A percentile compares a stretch with the other conserved stretches of the same genome.
These are phyloP conservation scores for Colletotrichum falcatum DNA, from an alignment of 2,329 filamentous ascomycete species.

Conservation along the genomic window DNA sequence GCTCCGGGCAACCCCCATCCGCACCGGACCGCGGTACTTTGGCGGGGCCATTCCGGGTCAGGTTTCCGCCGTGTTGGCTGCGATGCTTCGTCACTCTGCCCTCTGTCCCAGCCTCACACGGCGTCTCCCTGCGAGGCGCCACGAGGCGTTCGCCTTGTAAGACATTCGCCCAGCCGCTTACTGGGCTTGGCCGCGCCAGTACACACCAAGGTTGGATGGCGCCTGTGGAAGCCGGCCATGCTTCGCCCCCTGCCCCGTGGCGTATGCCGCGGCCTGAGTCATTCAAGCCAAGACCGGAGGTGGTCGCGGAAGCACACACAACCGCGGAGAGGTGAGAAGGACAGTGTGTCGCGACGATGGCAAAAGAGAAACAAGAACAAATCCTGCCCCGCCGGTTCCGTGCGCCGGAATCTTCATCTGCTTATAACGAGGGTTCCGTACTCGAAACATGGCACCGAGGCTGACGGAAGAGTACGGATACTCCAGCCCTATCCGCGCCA, in stretches of 20 bases:
- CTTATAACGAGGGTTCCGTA: background rate
- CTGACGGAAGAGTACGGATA: background rate
- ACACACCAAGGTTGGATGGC: no score
- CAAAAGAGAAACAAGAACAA: background rate
- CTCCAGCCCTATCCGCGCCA: background rate
- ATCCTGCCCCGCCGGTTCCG: no score
- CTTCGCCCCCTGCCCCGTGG: slow-evolving; percentile 13
- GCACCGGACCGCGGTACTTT: background rate
- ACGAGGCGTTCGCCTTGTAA: background rate
- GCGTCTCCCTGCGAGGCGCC: background rate
- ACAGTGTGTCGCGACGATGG: no score
- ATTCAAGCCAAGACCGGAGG: background rate
- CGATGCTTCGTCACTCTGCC: background rate
- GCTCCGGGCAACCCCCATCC: background rate
- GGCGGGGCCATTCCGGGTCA: background rate
- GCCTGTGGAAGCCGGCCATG: background rate
- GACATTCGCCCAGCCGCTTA: background rate
- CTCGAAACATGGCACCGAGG: background rate
- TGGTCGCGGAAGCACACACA: background rate
- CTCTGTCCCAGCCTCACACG: slow-evolving; percentile 1
- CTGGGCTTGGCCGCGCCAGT: no score
- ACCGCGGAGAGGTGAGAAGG: no score
- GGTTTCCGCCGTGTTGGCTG: background rate
- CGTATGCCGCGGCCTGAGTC: slow-evolving; percentile 11
- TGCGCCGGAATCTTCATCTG: background rate